Evolutionary conservation across 108 stramenopile species (phyloP).

Genomic region (Pseudonitzschia multiseries): DNA sequence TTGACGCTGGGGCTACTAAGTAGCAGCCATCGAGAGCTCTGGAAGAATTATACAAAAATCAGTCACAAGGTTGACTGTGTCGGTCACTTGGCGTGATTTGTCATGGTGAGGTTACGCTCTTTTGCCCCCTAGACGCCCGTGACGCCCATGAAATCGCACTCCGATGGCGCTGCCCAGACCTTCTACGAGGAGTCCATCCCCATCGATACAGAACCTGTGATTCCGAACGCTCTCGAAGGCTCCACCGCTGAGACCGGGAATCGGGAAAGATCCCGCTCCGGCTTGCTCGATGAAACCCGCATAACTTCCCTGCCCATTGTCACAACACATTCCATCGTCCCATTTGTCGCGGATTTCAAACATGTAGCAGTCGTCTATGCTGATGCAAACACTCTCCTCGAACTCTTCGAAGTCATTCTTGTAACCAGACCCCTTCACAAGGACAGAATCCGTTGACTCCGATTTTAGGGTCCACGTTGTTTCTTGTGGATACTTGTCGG

Average conservation of each 20-base stretch:
- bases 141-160: neutral
- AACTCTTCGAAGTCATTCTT: neutral
- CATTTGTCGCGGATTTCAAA: conserved; percentile 9
- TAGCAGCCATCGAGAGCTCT: too few species aligned
- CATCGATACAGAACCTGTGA: conserved; percentile 5
- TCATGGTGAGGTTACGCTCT: too few species aligned
- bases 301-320: conserved; percentile 9
- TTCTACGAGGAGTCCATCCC: neutral
- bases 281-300: neutral
- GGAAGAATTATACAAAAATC: too few species aligned
- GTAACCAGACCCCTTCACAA: neutral
- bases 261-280: neutral
- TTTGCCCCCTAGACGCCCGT: neutral
- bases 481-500: conserved; percentile 1
- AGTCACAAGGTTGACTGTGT: too few species aligned
- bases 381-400: neutral
- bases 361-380: neutral
- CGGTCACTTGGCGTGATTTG: too few species aligned
- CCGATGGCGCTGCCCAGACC: neutral
- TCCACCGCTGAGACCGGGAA: conserved; percentile 10
- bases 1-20: too few species aligned
- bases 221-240: neutral
- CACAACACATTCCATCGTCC: conserved; percentile 18
- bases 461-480: neutral
- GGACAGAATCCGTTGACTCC: neutral